These are phyloP conservation scores for Cutaneotrichosporon cavernicola DNA, from an alignment of 1,284 basidiomycete species.

Conservation along the genomic window DNA sequence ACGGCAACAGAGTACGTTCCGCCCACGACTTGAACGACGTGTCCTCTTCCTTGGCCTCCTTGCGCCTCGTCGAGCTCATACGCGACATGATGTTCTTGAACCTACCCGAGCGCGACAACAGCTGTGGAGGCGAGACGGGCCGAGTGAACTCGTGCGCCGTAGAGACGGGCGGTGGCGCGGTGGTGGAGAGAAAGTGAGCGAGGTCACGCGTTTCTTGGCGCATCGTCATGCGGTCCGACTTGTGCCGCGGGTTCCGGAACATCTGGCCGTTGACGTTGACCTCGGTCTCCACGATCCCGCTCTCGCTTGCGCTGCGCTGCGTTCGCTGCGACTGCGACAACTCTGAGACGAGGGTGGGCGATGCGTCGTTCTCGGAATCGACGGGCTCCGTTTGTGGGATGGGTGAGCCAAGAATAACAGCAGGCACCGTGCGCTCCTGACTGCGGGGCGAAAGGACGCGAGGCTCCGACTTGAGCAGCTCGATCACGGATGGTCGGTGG, in stretches of 20 bases:
- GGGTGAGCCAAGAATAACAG: constrained; percentile 43
- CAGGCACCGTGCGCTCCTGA: constrained; percentile 35
- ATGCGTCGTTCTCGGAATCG: neutral
- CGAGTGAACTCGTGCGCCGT: neutral
- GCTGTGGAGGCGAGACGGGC: constrained; percentile 2
- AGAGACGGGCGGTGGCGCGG: constrained; percentile 25
- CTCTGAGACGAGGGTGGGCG: neutral
- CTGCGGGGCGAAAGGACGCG: neutral
- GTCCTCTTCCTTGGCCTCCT: constrained; percentile 6
- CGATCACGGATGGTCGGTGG: constrained; percentile 12
- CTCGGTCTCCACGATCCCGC: constrained; percentile 7
- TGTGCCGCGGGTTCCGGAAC: constrained; percentile 13
- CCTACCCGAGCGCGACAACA: constrained; percentile 1
- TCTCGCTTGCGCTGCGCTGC: constrained; percentile 15
- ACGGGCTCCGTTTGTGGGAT: neutral
- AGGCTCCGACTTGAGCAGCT: constrained; percentile 15
- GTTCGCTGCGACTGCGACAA: neutral
- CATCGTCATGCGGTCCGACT: constrained; percentile 7
- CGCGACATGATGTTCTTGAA: constrained; percentile 19
- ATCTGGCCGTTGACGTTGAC: neutral
- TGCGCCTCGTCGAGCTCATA: constrained; percentile 13
- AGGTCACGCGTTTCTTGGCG: constrained; percentile 39
- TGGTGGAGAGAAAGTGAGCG: constrained; percentile 44
- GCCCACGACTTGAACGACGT: constrained; percentile 5
- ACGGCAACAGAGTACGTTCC: neutral